These are phyloP conservation scores for Phialocephala sp. DNA, from an alignment of 2,329 filamentous ascomycete species.

Conservation along the genomic window DNA sequence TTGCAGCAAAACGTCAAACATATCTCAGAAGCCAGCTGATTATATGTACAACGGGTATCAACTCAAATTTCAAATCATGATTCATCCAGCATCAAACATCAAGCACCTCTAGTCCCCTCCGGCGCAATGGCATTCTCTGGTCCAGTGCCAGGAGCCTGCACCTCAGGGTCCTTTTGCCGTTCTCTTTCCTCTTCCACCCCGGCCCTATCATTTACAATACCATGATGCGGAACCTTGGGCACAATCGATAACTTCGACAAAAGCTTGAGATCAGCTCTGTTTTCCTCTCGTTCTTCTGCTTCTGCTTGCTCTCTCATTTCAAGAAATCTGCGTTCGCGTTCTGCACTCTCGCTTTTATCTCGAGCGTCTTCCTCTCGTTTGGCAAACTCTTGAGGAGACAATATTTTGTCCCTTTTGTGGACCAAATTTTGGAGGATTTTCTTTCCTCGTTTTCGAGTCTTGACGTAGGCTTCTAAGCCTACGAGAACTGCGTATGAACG, in stretches of 20 bases:
- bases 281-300: conserved; percentile 29
- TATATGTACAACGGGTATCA: conserved; percentile 25
- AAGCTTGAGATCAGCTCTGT: conserved; percentile 41
- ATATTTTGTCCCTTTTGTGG: conserved; percentile 61
- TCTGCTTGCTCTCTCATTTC: conserved; percentile 39
- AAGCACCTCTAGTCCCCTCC: conserved; percentile 31
- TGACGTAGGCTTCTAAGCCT: conserved; percentile 80
- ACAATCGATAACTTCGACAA: conserved; percentile 47
- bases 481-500: conserved; percentile 83
- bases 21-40: neutral
- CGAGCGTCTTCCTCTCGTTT: conserved; percentile 62
- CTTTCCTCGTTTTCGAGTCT: conserved; percentile 68
- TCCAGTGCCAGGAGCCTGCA: conserved; percentile 32
- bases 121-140: conserved; percentile 38
- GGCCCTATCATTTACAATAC: neutral
- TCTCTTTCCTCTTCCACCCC: conserved; percentile 10
- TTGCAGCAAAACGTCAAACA: neutral
- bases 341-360: conserved; percentile 65
- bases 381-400: conserved; percentile 64
- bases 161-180: conserved; percentile 24
- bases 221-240: neutral
- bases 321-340: conserved; percentile 52
- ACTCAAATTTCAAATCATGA: conserved; percentile 15
- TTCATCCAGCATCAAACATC: conserved; percentile 10
- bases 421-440: conserved; percentile 54